Base-by-base conservation (phyloP, 371 early-diverging fungal species). In the Basidiobolus meristosporus region DNA sequence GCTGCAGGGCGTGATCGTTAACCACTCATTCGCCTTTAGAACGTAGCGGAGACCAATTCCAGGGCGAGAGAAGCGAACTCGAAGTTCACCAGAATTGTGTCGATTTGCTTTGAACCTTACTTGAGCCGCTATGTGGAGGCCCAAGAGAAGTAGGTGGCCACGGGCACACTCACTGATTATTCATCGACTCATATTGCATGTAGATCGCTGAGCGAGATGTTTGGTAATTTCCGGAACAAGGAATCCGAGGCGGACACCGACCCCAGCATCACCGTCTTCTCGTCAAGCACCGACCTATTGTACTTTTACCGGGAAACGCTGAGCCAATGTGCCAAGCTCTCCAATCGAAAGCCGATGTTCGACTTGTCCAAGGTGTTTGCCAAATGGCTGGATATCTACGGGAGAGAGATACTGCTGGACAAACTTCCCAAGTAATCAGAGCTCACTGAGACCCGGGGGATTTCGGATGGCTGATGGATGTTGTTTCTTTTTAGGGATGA, bases 211-310 rank as follows among this genome's bases (percentile, higher is more conserved):
- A n/a, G n/a, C n/a, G n/a, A n/a, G n/a, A n/a, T n/a, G n/a, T 12
- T 38, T 31, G 11, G 14, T n/a, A 20, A 10, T 7, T 21, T 28
- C n/a, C 36, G 26, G 17, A 9, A 19, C 1, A 14, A 36, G 5
- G 16, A 10, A 23, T 46, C 10, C 1, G 7, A 22, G 7, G 28
- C 15, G 3, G 10, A 34, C 17, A 17, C 17, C 2, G n/a, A 31
- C 15, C 12, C 1, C 55, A 22, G 44, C 4, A 54, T 60, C 43
- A 59, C 64, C 1, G 88, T 93, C 3, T 49, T 91, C 7, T 64
- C 79, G 6, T 90, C 92, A 1, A 77, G 82, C 50, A 85, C 85
- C 0, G 93, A 93, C 23, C 61, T 96, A 23, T 86, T 93, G 51
- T 66, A 78, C 48, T 77, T 68, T 45, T 91, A 89, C 61, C 75